These are phyloP conservation scores for Entomortierella chlamydospora DNA, from an alignment of 192 early-diverging fungal species.

Conservation along the genomic window DNA sequence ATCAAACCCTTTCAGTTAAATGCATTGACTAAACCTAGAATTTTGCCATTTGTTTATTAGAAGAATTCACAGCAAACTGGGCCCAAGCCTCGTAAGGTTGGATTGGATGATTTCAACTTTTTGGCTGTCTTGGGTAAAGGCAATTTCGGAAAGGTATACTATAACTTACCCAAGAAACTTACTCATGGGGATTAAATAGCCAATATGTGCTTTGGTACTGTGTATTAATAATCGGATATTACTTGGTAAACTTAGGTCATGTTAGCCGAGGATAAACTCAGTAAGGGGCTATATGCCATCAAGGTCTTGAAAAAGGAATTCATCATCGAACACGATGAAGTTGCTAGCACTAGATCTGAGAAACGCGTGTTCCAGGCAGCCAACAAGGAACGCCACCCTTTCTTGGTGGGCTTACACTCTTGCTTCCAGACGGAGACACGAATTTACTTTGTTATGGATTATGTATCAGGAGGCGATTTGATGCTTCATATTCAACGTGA, in stretches of 20 bases:
- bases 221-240: neutral
- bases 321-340: conserved; percentile 98
- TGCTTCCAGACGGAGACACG: conserved; percentile 96
- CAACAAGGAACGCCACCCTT: conserved; percentile 92
- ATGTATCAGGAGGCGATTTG: conserved; percentile 95
- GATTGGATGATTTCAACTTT: conserved; percentile 94
- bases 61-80: conserved; percentile 19
- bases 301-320: conserved; percentile 99
- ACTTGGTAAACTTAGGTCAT: conserved; percentile 73
- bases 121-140: conserved; percentile 96
- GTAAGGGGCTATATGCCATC: conserved; percentile 90
- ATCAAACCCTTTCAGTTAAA: neutral
- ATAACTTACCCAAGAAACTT: too few species aligned
- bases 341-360: conserved; percentile 89
- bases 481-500: conserved; percentile 98
- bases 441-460: conserved; percentile 99
- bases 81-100: conserved; percentile 68
- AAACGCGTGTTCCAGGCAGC: conserved; percentile 95
- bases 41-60: conserved; percentile 12
- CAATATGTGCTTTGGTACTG: too few species aligned
- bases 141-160: conserved; percentile 95
- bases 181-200: too few species aligned
- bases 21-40: neutral
- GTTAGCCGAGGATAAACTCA: conserved; percentile 92
- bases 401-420: conserved; percentile 95